Percentiles rank a stretch among this genome's conserved stretches.
Evolutionary conservation across 495 filamentous ascomycete genomes (phyloP).

Genomic region (Aspergillus sparsus): DNA sequence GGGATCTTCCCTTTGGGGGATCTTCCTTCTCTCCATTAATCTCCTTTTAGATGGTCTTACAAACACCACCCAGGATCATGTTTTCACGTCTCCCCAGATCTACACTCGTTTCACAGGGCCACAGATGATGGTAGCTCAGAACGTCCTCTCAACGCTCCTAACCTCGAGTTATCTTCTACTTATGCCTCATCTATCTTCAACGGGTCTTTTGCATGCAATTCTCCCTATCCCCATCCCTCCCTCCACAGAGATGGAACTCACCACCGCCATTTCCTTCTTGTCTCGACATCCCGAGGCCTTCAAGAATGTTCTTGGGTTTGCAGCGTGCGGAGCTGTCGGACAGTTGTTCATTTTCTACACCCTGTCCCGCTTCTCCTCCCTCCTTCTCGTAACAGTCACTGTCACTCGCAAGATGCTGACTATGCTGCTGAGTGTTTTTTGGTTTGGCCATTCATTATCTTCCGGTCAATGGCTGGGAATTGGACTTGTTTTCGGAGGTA

Average conservation of each 20-base stretch:
- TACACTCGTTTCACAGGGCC: conserved; percentile 81
- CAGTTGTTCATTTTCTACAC: conserved; percentile 99
- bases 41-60: conserved; percentile 94
- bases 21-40: conserved; percentile 86
- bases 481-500: conserved; percentile 88
- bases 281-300: conserved; percentile 72
- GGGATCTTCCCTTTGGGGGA: conserved; percentile 71
- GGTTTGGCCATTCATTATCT: conserved; percentile 85
- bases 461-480: conserved; percentile 92
- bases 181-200: conserved; percentile 72
- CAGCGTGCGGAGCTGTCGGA: conserved; percentile 87
- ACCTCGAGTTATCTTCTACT: conserved; percentile 75
- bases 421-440: conserved; percentile 93
- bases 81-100: conserved; percentile 63
- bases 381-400: conserved; percentile 93
- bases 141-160: conserved; percentile 74
- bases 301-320: conserved; percentile 85
- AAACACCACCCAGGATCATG: conserved; percentile 94
- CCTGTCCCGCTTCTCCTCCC: conserved; percentile 82
- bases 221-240: conserved; percentile 61
- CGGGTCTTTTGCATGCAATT: conserved; percentile 63
- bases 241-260: conserved; percentile 65
- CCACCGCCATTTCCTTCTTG: conserved; percentile 78
- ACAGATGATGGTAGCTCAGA: conserved; percentile 99
- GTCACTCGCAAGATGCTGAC: conserved; percentile 99